These are phyloP conservation scores for Penicillium olsonii DNA, from an alignment of 2,329 filamentous ascomycete genomes.

Conservation along the genomic window DNA sequence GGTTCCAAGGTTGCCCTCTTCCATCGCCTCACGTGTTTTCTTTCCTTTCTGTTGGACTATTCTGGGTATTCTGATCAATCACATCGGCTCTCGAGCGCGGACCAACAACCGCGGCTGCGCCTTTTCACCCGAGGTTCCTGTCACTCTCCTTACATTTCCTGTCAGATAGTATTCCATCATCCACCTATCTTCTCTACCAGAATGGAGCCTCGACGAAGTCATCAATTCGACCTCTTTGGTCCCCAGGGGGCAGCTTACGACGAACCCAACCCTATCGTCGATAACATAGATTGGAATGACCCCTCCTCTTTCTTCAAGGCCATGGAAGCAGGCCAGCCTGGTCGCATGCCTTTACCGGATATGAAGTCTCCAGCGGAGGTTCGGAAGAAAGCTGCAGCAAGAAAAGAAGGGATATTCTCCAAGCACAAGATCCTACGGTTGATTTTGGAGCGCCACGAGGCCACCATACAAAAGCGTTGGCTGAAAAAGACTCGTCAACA, in stretches of 20 bases:
- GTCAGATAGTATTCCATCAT: no score
- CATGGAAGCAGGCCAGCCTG: not conserved
- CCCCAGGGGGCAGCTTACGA: not conserved
- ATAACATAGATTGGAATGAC: not conserved
- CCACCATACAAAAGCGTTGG: constrained; percentile 57
- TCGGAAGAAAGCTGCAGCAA: constrained; percentile 7
- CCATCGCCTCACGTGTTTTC: no score
- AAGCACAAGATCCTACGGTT: constrained; percentile 39
- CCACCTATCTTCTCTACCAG: no score
- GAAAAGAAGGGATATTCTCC: constrained; percentile 33
- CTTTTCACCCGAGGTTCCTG: no score
- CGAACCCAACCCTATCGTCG: not conserved
- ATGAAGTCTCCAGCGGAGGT: constrained; percentile 1
- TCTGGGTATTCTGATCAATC: no score
- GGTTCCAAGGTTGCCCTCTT: no score
- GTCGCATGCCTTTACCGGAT: not conserved
- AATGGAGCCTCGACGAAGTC: no score
- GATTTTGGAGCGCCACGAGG: constrained; percentile 55
- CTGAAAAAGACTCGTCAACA: constrained; percentile 54
- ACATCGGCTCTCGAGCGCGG: no score
- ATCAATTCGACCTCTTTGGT: no score
- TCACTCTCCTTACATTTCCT: no score
- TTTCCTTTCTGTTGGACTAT: no score
- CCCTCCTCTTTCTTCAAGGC: not conserved
- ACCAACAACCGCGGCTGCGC: no score